Conservation (phyloP, 371 early-diverging fungal species). For the Vavraia culicis region DNA sequence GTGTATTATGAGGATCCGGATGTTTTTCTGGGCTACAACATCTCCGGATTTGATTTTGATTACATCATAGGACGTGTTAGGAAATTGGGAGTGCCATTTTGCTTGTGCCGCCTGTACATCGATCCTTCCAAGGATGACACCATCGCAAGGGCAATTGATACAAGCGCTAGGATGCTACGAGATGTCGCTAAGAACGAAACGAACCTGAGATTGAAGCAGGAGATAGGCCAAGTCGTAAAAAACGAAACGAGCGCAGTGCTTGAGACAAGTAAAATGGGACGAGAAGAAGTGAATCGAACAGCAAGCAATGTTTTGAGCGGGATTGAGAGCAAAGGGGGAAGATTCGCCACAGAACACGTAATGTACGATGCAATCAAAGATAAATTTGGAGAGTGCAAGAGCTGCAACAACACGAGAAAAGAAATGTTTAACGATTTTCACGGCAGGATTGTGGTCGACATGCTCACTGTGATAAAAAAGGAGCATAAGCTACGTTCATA, state of each 20-base stretch:
- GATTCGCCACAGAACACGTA: no score
- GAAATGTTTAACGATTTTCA: conserved; percentile 46
- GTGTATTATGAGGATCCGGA: conserved; percentile 64
- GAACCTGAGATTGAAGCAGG: no score
- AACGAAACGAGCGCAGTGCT: not conserved
- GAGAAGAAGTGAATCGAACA: conserved; percentile 60
- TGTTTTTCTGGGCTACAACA: conserved; percentile 93
- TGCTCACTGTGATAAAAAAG: conserved; percentile 76
- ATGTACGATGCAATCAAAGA: no score
- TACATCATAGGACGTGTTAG: conserved; percentile 78
- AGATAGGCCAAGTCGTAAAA: no score
- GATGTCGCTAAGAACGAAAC: no score
- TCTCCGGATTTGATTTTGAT: conserved; percentile 84
- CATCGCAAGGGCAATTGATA: conserved; percentile 53
- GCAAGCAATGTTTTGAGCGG: conserved; percentile 71
- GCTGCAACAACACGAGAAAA: no score
- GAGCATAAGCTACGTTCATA: conserved; percentile 89
- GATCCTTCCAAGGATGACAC: conserved; percentile 48
- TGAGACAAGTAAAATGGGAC: conserved; percentile 48
- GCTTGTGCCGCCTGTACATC: no score
- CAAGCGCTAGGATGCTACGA: not conserved
- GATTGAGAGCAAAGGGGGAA: conserved; percentile 60
- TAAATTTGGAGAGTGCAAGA: no score
- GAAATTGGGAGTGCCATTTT: conserved; percentile 43
- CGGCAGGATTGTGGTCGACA: conserved; percentile 79